Base-by-base conservation (phyloP, 345 rosid species). In the Cardamine resedifolia region DNA sequence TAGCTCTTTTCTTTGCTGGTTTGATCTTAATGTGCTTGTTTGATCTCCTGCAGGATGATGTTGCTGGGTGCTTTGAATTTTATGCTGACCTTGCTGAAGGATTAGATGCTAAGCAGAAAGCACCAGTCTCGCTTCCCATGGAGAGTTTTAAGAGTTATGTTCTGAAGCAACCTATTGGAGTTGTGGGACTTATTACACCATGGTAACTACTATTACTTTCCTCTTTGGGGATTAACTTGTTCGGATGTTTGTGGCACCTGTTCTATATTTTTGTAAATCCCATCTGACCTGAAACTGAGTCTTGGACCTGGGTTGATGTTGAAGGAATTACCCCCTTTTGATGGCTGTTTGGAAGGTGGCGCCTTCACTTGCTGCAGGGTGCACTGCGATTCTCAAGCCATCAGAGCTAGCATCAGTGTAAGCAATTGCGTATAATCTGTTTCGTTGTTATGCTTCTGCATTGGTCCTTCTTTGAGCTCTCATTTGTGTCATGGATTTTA, bases 311-410 rank as follows among this genome's bases (percentile, higher is more conserved):
- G 66, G 61, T 50, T 75, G 79, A 24, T 79, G 65, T 62, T 81
- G 82, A 82, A 94, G 98, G 98, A 94, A 94, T 78, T 91, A 95
- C 69, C 99, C 97, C 0, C 80, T 95, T 11, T 67, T 91, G 86
- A 86, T 95, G 96, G 96, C 97, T 49, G 70, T 84, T 49, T 95
- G 99, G 99, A 95, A 95, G 79, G 96, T 91, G 53, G 99, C 99
- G 78, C 97, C 99, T 68, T 89, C 99, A 38, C 76, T 95, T 78
- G 99, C 99, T 43, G 99, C 97, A 14, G 99, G 99, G 11, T 91
- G 96, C 73, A 75, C 96, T 52, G 96, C 97, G 18, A 77, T 91
- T 80, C 80, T 95, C 81, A 91, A 91, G 81, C 96, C 96, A 31
- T 88, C 97, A 41, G 99, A 91, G 80, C 39, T 90, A 60, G 87